Evolutionary conservation across 2,329 filamentous ascomycete genomes (phyloP).

Genomic region (Shiraia bambusicola): DNA sequence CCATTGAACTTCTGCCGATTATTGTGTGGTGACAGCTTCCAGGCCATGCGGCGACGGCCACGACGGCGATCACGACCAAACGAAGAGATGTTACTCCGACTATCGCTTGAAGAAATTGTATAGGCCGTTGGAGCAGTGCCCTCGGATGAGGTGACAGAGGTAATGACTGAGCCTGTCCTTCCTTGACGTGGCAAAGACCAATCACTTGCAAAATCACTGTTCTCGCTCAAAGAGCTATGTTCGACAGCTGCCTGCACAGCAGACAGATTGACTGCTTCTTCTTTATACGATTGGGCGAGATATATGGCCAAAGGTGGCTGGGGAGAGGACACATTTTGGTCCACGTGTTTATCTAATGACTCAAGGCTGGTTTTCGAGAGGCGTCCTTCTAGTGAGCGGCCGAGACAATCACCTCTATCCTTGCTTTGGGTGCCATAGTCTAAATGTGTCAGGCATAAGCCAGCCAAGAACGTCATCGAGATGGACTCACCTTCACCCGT

Average conservation of each 20-base stretch:
- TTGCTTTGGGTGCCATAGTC: conserved; percentile 6
- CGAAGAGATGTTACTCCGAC: conserved; percentile 38
- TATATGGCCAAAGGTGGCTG: conserved; percentile 38
- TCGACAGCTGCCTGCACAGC: conserved; percentile 37
- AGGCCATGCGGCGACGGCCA: conserved; percentile 38
- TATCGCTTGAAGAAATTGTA: conserved; percentile 34
- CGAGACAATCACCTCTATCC: conserved; percentile 6
- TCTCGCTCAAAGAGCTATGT: conserved; percentile 21
- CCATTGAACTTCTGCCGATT: conserved; percentile 31
- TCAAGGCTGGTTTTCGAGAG: conserved; percentile 38
- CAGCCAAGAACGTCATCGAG: too few species aligned
- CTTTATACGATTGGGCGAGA: conserved; percentile 38
- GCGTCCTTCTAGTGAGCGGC: conserved; percentile 18
- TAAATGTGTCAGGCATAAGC: conserved; percentile 8
- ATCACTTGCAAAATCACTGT: conserved; percentile 23
- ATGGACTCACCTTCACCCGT: conserved; percentile 27
- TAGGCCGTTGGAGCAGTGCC: conserved; percentile 37
- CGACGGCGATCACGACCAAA: conserved; percentile 38
- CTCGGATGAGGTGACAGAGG: conserved; percentile 36
- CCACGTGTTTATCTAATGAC: conserved; percentile 25
- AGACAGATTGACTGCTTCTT: conserved; percentile 32
- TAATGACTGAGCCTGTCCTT: conserved; percentile 32
- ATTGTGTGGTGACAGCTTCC: conserved; percentile 36
- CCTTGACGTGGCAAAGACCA: conserved; percentile 27
- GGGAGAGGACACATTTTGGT: conserved; percentile 21